A percentile compares a stretch with the other conserved stretches of the same genome.
Evolutionary conservation across 2,329 filamentous ascomycete species (phyloP).

Genomic region (Fusarium pseudocircinatum): DNA sequence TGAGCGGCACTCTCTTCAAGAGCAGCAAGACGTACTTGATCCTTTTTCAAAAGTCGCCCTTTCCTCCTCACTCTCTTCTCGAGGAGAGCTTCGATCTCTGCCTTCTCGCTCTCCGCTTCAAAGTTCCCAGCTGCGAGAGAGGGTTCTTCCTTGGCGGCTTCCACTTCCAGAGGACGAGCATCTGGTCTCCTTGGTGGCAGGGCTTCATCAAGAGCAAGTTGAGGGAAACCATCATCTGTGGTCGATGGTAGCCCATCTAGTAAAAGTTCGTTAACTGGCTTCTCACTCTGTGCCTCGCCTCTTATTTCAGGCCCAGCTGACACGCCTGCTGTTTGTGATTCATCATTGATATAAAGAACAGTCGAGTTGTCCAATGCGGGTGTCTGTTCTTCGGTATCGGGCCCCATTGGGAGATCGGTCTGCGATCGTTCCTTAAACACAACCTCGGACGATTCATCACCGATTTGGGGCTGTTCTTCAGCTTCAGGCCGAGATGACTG

Average conservation of each 20-base stretch:
- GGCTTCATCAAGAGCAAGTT: conserved; percentile 7
- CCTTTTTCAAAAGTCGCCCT: conserved; percentile 38
- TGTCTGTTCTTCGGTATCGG: not conserved
- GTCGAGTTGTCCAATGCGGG: not conserved
- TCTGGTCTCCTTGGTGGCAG: conserved; percentile 45
- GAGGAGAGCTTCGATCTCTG: conserved; percentile 51
- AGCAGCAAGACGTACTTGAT: conserved; percentile 25
- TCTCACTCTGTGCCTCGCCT: not conserved
- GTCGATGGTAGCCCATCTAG: not conserved
- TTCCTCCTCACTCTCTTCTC: conserved; percentile 50
- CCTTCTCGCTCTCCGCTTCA: conserved; percentile 38
- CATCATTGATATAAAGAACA: not conserved
- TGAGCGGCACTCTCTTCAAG: conserved; percentile 37
- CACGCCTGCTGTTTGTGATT: not conserved
- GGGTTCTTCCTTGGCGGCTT: conserved; percentile 33
- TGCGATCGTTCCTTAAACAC: not conserved
- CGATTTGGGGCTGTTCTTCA: not conserved
- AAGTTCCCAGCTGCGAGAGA: conserved; percentile 37
- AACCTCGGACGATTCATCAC: not conserved
- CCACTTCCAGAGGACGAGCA: conserved; percentile 21
- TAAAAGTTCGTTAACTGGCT: not conserved
- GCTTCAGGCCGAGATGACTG: not conserved
- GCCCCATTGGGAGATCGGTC: not conserved
- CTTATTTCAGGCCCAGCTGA: not conserved
- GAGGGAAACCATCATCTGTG: not conserved